Base-by-base conservation (phyloP, 306 rosid genomes). In the Hylodesmum podocarpum region DNA sequence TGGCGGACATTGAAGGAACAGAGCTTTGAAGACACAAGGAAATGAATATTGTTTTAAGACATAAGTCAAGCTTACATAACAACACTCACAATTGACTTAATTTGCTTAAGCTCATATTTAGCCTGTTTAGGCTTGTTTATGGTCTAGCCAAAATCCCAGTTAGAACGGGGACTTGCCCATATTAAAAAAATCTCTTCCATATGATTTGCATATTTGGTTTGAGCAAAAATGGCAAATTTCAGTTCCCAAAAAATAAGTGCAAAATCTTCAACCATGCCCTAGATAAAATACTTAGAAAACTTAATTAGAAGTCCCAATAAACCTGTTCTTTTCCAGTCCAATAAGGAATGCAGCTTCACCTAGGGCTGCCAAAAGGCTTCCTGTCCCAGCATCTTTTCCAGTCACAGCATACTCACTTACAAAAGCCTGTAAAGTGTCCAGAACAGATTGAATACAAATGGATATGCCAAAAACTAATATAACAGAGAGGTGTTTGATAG, bases 401-500 rank as follows among this genome's bases (percentile, higher is more conserved):
- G 88, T 90, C 74, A 95, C 97, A 15, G 99, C 99, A 83, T 95
- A 95, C 81, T 95, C 99, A 53, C 99, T 95, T 25, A 95, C 96
- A 81, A 95, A 95, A 76, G 97, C 99, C 99, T 95, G 85, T 66
- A 46, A 62, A 80, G 51, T 22, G 63, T 51, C 27, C 39, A 61
- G 78, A 59, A 81, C 27, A 16, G 47, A 67, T 40, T 82, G 40
- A 73, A 47, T 33, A 65, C 10, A 31, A 69, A 59, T 40, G 62
- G 16, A 62, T 15, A 73, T 57, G 28, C 73, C 55, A 44, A 33
- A 44, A 77, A 64, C 37, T 24, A 21, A 39, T 33, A 44, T 58
- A 70, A 55, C 18, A 69, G 21, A 63, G 13, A 68, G 49, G 72
- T 7, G 54, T 54, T 40, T 58, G 28, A 71, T 49, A 54, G 31